These are phyloP conservation scores for Lotmaria passim DNA, from an alignment of 208 protist genomes.

Conservation along the genomic window DNA sequence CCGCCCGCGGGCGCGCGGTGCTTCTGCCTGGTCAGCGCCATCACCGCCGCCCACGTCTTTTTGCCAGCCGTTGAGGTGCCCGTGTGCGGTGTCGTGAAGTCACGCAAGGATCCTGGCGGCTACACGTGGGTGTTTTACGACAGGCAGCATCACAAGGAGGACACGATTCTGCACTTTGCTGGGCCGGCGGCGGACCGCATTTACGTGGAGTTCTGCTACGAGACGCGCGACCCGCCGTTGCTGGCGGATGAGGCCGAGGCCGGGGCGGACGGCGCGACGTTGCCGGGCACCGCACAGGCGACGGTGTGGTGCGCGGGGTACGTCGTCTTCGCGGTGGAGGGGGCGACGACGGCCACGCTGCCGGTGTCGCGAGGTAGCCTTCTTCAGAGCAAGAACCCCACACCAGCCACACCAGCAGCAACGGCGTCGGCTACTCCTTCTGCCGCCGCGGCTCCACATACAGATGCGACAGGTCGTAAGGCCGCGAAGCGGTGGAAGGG, in stretches of 20 bases:
- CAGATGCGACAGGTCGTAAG: neutral
- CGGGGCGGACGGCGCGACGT: neutral
- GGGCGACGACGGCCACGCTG: slow-evolving; percentile 37
- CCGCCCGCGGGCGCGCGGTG: slow-evolving; percentile 44
- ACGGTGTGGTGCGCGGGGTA: slow-evolving; percentile 80
- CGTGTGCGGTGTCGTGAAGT: slow-evolving; percentile 37
- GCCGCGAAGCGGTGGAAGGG: slow-evolving; percentile 5
- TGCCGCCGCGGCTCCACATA: neutral
- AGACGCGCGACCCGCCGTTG: slow-evolving; percentile 24
- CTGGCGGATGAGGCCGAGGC: neutral
- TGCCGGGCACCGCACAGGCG: slow-evolving; percentile 8
- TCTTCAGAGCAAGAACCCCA: slow-evolving; percentile 15
- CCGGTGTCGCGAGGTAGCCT: slow-evolving; percentile 56
- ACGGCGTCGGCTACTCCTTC: neutral
- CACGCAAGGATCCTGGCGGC: slow-evolving; percentile 38
- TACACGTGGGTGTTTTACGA: slow-evolving; percentile 72
- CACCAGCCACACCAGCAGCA: neutral
- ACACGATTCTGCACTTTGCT: slow-evolving; percentile 40
- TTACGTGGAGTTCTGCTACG: slow-evolving; percentile 86
- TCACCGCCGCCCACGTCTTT: slow-evolving; percentile 54
- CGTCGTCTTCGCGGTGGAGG: slow-evolving; percentile 36
- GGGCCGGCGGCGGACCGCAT: slow-evolving; percentile 51
- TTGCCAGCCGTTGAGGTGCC: slow-evolving; percentile 63
- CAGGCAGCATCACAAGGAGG: slow-evolving; percentile 27
- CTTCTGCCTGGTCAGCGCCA: slow-evolving; percentile 79